Conservation (phyloP, 2,329 filamentous ascomycete species). For the Elsinoe perseae region DNA sequence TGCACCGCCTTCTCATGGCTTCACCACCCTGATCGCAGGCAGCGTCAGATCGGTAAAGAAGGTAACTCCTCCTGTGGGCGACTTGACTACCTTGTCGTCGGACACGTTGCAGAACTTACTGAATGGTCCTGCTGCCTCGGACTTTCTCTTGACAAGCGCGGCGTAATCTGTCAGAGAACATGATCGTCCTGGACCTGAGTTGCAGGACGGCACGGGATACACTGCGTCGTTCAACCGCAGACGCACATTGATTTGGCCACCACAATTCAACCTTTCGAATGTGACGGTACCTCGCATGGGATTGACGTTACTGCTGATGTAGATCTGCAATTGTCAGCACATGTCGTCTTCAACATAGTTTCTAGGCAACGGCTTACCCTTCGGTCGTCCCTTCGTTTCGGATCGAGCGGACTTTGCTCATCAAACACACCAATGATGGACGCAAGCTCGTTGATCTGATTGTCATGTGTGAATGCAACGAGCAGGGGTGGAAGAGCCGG, state of each 20-base stretch:
- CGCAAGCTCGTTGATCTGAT: slow-evolving; percentile 56
- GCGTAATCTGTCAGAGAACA: slow-evolving; percentile 41
- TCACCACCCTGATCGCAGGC: slow-evolving; percentile 9
- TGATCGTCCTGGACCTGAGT: slow-evolving; percentile 38
- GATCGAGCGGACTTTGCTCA: slow-evolving; percentile 43
- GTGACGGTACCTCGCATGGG: slow-evolving; percentile 59
- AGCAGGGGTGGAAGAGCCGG: slow-evolving; percentile 51
- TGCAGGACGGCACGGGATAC: slow-evolving; percentile 50
- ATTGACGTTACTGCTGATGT: slow-evolving; percentile 49
- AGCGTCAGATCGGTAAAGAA: slow-evolving; percentile 15
- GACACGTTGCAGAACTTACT: slow-evolving; percentile 36
- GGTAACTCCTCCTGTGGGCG: slow-evolving; percentile 7
- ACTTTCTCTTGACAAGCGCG: slow-evolving; percentile 33
- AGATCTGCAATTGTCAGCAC: slow-evolving; percentile 35
- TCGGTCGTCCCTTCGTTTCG: slow-evolving; percentile 39
- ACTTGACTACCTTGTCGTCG: neutral
- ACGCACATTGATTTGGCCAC: slow-evolving; percentile 44
- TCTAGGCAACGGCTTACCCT: slow-evolving; percentile 1
- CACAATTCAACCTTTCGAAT: slow-evolving; percentile 55
- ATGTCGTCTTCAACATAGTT: neutral
- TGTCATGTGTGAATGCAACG: slow-evolving; percentile 58
- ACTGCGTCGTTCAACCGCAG: slow-evolving; percentile 56
- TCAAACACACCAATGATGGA: slow-evolving; percentile 56
- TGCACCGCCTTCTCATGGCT: slow-evolving; percentile 6
- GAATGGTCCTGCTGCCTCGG: slow-evolving; percentile 39